Base-by-base conservation (phyloP, 2,329 filamentous ascomycete species). In the Sporothrix dimorphospora region DNA sequence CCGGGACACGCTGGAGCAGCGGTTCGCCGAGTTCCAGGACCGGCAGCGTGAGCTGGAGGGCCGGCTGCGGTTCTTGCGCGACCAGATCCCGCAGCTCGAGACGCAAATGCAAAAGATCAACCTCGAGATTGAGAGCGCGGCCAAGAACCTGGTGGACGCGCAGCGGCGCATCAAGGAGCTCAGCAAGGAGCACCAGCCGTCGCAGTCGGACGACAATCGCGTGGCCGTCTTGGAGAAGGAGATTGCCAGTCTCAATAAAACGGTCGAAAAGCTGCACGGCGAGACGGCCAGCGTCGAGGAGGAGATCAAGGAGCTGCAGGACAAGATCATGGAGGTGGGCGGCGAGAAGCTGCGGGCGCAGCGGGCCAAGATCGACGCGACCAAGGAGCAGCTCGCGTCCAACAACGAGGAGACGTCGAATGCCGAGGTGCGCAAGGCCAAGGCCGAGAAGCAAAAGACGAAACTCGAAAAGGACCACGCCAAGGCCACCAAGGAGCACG, bases 311-410 rank as follows among this genome's bases (percentile, higher is more conserved):
- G 87, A 87, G 24, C 85, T 99, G 1, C 95, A 99, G 79, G 91
- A 96, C 86, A 97, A 94, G 85, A 99, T 99, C 78, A 98, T 99
- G 96, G 92, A 98, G 81, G 91, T 97, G 75, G 96, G 96, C 78
- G 96, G 96, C 81, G 94, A 98, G 78, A 94, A 93, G 82, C 89
- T 99, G 21, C 91, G 96, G 71, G 89, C 91, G 21, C 95, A 99
- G 80, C 94, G 96, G 77, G 90, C 93, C 74, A 97, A 92, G 84
- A 94, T 99, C 45, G 95, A 98, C 79, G 88, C 90, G 7, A 84
- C 97, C 75, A 97, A 97, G 80, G 92, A 94, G 77, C 91, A 97
- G 79, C 94, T 98, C 71, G 85, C 91, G 65, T 89, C 90, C 14
- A 87, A 97, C 73, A 91, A 89, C 69, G 95, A 98, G 75, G 91